A percentile compares a stretch with the other conserved stretches of the same genome.
Evolutionary conservation across 345 rosid species (phyloP).

Genomic region (Rhodomyrtus tomentosa): DNA sequence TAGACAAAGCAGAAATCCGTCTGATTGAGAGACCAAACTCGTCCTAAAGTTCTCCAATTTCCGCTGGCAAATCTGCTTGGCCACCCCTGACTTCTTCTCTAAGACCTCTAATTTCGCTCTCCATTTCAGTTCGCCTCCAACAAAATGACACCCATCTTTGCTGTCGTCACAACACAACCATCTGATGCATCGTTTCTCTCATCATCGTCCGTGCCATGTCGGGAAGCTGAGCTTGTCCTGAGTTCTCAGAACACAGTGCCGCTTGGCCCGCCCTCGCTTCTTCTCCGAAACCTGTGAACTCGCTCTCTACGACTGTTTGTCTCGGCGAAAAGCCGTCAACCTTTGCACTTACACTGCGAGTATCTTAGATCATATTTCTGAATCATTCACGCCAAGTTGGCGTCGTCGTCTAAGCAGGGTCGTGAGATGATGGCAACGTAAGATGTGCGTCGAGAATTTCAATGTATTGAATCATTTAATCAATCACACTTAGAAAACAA

Average conservation of each 20-base stretch:
- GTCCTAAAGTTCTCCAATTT: background rate
- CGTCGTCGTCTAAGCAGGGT: background rate
- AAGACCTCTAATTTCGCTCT: background rate
- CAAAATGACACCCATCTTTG: background rate
- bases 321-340: background rate
- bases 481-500: background rate
- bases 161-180: background rate
- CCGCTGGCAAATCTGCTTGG: background rate
- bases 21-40: background rate
- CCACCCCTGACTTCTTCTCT: background rate
- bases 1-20: background rate
- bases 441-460: background rate
- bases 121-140: background rate
- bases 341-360: background rate
- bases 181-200: background rate
- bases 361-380: background rate
- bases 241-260: accelerated
- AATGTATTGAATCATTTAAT: background rate
- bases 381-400: background rate
- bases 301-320: accelerated
- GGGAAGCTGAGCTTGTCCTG: background rate
- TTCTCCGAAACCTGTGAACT: background rate
- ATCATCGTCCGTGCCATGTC: background rate
- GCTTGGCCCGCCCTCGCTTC: background rate
- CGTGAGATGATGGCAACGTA: background rate